Percentiles rank a stretch among this genome's conserved stretches.
These are phyloP conservation scores for Capsicum pubescens DNA, from an alignment of 257 asterid species.

Conservation along the genomic window DNA sequence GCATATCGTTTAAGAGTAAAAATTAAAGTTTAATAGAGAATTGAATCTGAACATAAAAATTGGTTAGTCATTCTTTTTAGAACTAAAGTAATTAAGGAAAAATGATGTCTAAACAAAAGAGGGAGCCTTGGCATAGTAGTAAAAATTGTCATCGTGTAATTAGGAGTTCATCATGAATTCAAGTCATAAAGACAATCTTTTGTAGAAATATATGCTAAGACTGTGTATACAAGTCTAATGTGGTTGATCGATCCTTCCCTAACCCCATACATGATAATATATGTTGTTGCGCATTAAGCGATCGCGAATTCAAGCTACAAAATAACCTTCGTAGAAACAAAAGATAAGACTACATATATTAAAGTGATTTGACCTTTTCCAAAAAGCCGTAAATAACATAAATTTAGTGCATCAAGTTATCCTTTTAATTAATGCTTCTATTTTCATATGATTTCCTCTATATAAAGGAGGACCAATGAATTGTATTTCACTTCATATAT, in stretches of 20 bases:
- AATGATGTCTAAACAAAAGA: not conserved
- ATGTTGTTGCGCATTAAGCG: not conserved
- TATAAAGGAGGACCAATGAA: constrained; percentile 3
- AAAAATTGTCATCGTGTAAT: not conserved
- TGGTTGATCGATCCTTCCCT: not conserved
- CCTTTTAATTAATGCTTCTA: not conserved
- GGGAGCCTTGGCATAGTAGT: not conserved
- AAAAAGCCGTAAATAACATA: too few species aligned
- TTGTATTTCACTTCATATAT: not conserved
- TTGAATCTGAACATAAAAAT: not conserved
- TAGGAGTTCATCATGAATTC: fast-evolving
- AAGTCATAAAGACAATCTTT: not conserved
- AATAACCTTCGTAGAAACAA: not conserved
- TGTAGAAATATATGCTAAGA: not conserved
- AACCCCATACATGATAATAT: not conserved
- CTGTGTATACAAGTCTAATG: not conserved
- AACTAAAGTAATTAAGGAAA: not conserved
- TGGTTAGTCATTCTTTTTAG: not conserved
- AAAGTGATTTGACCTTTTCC: too few species aligned
- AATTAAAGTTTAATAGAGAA: not conserved
- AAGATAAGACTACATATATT: too few species aligned
- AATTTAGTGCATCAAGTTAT: not conserved
- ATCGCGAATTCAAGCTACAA: fast-evolving
- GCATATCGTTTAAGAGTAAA: not conserved
- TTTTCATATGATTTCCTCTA: not conserved